A percentile compares a stretch with the other conserved stretches of the same genome.
phyloP scores from a whole-genome alignment of 768 basidiomycete genomes.

The Rhizopogon sp. region DNA sequence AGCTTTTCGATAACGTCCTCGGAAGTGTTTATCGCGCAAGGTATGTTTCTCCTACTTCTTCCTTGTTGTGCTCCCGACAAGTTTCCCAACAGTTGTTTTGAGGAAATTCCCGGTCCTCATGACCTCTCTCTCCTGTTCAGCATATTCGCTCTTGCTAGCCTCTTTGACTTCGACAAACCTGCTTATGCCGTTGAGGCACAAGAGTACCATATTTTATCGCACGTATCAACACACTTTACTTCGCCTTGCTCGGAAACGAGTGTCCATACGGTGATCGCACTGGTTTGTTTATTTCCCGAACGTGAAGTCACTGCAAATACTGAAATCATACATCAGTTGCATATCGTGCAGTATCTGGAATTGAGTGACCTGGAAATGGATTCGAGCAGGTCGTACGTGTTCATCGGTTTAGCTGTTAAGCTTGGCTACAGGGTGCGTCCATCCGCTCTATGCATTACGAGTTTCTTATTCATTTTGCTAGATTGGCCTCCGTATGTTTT shows the following conservation, averaged over 20 bases:
- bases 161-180: constrained; percentile 50
- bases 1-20: constrained; percentile 55
- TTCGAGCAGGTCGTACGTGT: constrained; percentile 48
- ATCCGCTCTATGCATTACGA: neutral
- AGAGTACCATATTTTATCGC: constrained; percentile 59
- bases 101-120: constrained; percentile 39
- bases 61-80: neutral
- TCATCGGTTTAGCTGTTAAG: constrained; percentile 55
- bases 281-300: constrained; percentile 37
- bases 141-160: constrained; percentile 57
- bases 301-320: constrained; percentile 11
- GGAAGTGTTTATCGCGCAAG: constrained; percentile 48
- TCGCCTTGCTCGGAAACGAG: constrained; percentile 46
- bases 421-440: constrained; percentile 54
- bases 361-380: constrained; percentile 47
- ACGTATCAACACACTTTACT: constrained; percentile 45
- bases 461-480: constrained; percentile 13
- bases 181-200: constrained; percentile 50
- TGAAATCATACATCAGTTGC: constrained; percentile 24
- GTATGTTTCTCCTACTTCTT: constrained; percentile 27
- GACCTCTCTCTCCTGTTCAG: constrained; percentile 58
- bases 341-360: constrained; percentile 46
- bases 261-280: constrained; percentile 45
- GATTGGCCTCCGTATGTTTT: constrained; percentile 49
- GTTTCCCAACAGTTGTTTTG: constrained; percentile 31